A percentile compares a stretch with the other conserved stretches of the same genome.
Conservation (phyloP, 768 basidiomycete genomes). For the Pleurotus eryngii region DNA sequence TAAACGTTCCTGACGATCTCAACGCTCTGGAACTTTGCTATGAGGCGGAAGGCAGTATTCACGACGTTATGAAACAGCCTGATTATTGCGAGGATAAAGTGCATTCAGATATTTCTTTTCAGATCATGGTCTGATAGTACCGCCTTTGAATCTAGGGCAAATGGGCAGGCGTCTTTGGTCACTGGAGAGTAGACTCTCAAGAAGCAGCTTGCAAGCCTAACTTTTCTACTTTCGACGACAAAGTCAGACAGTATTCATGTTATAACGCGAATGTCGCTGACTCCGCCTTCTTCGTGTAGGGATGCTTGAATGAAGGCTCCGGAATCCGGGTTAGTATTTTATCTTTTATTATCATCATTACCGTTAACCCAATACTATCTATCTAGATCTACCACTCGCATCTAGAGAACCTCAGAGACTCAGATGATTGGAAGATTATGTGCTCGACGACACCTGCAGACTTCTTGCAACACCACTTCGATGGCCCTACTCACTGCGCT, state of each 20-base stretch:
- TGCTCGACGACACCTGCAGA: slow-evolving; percentile 28
- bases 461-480: slow-evolving; percentile 23
- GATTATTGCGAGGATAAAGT: neutral
- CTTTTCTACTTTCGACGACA: neutral
- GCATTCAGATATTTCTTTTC: neutral
- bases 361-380: neutral
- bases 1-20: neutral
- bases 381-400: slow-evolving; percentile 26
- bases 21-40: neutral
- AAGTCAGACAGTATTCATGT: neutral
- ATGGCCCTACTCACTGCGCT: slow-evolving; percentile 19
- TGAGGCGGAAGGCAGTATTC: neutral
- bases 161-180: neutral
- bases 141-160: neutral
- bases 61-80: neutral
- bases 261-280: too few relatives aligned
- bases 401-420: slow-evolving; percentile 23
- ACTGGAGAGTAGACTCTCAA: neutral
- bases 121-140: too few relatives aligned
- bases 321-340: neutral
- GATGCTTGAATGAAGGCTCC: neutral
- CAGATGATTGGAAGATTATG: slow-evolving; percentile 26
- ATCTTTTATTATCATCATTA: too few relatives aligned
- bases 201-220: neutral
- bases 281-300: neutral